These are phyloP conservation scores for Albugo laibachii DNA, from an alignment of 352 stramenopile genomes.

Conservation along the genomic window DNA sequence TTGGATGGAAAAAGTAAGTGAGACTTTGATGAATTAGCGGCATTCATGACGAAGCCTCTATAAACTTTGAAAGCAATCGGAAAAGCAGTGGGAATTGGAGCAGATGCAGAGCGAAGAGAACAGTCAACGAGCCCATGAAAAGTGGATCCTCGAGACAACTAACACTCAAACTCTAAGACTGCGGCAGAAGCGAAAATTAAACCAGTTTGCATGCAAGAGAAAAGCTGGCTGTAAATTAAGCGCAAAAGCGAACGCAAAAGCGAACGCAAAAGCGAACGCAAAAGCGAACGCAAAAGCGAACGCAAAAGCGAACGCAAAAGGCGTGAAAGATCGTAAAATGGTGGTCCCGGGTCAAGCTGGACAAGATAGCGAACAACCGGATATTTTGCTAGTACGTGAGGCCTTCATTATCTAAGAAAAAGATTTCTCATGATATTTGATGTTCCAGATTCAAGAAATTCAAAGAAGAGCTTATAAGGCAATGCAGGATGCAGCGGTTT, in stretches of 20 bases:
- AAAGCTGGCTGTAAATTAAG: background rate
- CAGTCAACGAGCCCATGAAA: conserved; percentile 26
- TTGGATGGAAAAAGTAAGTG: background rate
- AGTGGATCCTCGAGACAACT: conserved; percentile 25
- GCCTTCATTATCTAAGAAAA: background rate
- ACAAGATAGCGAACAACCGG: background rate
- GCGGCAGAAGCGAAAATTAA: background rate
- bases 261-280: conserved; percentile 8
- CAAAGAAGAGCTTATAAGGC: conserved; percentile 12
- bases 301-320: conserved; percentile 6
- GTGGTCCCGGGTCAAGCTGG: background rate
- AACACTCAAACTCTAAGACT: conserved; percentile 29
- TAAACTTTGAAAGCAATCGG: conserved; percentile 11
- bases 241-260: conserved; percentile 6
- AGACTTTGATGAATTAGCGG: background rate
- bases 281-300: background rate
- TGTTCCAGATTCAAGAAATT: conserved; percentile 9
- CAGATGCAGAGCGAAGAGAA: conserved; percentile 33
- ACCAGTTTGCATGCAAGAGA: background rate
- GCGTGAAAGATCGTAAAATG: too few species aligned
- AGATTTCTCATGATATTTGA: too few species aligned
- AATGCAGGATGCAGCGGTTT: conserved; percentile 11
- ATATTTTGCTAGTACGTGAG: background rate
- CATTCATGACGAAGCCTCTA: background rate
- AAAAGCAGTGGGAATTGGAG: conserved; percentile 22